Base-by-base conservation (phyloP, 805 yeast genomes). In the Blastobotrys robertii region DNA sequence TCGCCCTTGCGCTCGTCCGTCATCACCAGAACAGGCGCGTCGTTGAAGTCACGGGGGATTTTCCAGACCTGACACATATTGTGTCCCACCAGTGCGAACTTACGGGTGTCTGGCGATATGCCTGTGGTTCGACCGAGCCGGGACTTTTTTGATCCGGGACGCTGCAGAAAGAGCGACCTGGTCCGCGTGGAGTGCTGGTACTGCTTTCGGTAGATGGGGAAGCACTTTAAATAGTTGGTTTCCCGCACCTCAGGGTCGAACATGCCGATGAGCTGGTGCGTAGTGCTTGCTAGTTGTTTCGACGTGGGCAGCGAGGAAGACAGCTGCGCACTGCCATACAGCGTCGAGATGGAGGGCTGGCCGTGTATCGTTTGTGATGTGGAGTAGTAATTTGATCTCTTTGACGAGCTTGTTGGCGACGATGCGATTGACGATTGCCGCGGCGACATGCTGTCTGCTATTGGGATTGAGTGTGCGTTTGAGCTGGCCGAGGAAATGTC, bases 121-220 rank as follows among this genome's bases (percentile, higher is more conserved):
- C 83, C 70, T 42, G 86, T 59, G 61, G 77, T 64, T 6, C 25
- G 25, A 19, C 25, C 50, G 77, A 67, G 56, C 73, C 64, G 50
- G 72, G 38, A 19, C 37, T 38, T 30, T 51, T 49, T 12, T 71
- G 25, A 19, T 19, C 25, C 65, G 41, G 76, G 64, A 60, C 68
- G 64, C 30, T 72, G 63, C 39, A 73, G 57, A 29, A 76, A 63
- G 7, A 34, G 30, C 10, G 22, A 13, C 4, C 69, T 69, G 7
- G 77, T 61, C 44, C 76, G 79, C 0, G 81, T 74, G 22, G 67
- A 63, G 54, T 70, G 72, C 36, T 76, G 76, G 39, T 70, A 67
- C 39, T 74, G 69, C 48, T 74, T 79, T 46, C 95, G 70, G 56
- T 81, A 84, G 43, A 78, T 75, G 0, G 97, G 97, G 62, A 85